These are phyloP conservation scores for Phoma sp. DNA, from an alignment of 2,329 filamentous ascomycete genomes.

Conservation along the genomic window DNA sequence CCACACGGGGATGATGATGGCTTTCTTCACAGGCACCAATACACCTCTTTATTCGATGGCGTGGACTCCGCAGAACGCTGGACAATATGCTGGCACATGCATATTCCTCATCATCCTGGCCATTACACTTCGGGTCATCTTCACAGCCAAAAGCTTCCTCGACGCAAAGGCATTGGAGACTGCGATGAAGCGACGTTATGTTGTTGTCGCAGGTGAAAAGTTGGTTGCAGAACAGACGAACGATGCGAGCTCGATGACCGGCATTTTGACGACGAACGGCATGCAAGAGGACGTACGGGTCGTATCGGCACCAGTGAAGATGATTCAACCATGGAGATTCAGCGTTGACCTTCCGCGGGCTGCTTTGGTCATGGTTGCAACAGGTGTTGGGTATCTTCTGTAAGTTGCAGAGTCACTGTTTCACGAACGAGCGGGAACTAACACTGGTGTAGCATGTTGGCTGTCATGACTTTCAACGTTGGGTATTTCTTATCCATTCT, in stretches of 20 bases:
- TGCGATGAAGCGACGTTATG: constrained; percentile 76
- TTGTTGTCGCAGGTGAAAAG: constrained; percentile 71
- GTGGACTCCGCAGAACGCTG: constrained; percentile 76
- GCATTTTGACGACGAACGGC: constrained; percentile 74
- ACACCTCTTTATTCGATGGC: constrained; percentile 69
- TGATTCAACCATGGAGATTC: constrained; percentile 75
- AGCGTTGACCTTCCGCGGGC: constrained; percentile 79
- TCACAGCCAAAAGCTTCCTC: constrained; percentile 70
- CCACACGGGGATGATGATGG: constrained; percentile 58
- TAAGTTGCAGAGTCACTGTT: constrained; percentile 57
- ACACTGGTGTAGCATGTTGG: constrained; percentile 73
- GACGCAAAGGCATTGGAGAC: constrained; percentile 72
- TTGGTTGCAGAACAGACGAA: constrained; percentile 65
- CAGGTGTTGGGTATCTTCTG: constrained; percentile 85
- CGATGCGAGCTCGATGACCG: constrained; percentile 64
- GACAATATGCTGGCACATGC: constrained; percentile 84
- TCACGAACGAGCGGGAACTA: constrained; percentile 19
- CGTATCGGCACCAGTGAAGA: constrained; percentile 63
- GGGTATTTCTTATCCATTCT: constrained; percentile 85
- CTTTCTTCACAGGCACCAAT: constrained; percentile 68
- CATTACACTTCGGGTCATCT: constrained; percentile 69
- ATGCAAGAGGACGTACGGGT: constrained; percentile 81
- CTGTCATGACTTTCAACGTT: constrained; percentile 87
- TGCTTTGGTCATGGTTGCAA: constrained; percentile 70
- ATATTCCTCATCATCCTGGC: constrained; percentile 86